These are phyloP conservation scores for Botrytis hyacinthi DNA, from an alignment of 2,329 filamentous ascomycete genomes.

Conservation along the genomic window DNA sequence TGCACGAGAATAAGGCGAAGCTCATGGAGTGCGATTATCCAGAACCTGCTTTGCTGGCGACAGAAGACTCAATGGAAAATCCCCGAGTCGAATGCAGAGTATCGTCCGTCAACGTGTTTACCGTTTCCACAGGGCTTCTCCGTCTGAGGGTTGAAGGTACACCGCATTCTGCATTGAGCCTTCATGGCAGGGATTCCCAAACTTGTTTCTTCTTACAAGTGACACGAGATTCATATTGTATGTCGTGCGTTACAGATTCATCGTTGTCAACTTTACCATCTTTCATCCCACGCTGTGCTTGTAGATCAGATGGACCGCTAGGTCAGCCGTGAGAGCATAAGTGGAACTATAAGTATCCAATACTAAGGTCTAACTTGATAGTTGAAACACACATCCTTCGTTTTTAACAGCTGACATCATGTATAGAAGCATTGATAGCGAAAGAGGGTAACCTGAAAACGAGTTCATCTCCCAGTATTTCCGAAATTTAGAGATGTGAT, in stretches of 20 bases:
- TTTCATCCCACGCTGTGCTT: constrained; percentile 11
- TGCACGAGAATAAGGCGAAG: background rate
- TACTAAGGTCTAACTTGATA: background rate
- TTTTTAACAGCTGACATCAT: background rate
- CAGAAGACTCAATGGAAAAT: constrained; percentile 2
- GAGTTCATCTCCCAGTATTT: background rate
- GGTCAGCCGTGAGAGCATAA: constrained; percentile 7
- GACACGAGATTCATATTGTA: constrained; percentile 6
- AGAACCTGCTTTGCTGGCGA: background rate
- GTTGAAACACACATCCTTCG: background rate
- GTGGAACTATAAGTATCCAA: background rate
- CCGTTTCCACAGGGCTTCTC: background rate
- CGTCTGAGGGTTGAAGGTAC: background rate
- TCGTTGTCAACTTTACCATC: constrained; percentile 18
- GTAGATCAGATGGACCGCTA: constrained; percentile 11
- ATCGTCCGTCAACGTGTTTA: constrained; percentile 4
- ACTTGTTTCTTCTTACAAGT: background rate
- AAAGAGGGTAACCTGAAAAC: background rate
- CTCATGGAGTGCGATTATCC: background rate
- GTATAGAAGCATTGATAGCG: constrained; percentile 1
- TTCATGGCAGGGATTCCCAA: constrained; percentile 8
- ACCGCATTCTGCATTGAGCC: constrained; percentile 11
- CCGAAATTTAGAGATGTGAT: constrained; percentile 4
- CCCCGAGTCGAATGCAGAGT: constrained; percentile 4
- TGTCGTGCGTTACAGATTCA: constrained; percentile 1